Conservation (phyloP, 2,329 filamentous ascomycete genomes). For the Alternaria solani region DNA sequence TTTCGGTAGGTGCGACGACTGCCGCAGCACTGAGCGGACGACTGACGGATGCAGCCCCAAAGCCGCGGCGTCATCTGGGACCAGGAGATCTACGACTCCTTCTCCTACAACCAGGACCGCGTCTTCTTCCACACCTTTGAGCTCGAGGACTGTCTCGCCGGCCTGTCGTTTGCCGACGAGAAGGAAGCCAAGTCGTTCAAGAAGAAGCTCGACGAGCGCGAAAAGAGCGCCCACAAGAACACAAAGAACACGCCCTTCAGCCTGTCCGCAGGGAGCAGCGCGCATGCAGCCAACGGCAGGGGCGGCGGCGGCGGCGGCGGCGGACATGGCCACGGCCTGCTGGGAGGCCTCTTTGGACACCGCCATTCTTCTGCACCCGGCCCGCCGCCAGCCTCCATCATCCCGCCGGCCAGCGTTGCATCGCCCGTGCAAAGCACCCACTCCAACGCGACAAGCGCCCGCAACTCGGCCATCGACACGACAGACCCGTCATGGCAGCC, state of each 20-base stretch:
- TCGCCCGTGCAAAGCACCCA: constrained; percentile 49
- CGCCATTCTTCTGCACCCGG: constrained; percentile 55
- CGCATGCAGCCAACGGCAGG: constrained; percentile 40
- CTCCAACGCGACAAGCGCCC: constrained; percentile 45
- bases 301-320: constrained; percentile 29
- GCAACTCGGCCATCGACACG: constrained; percentile 63
- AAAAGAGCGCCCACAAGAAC: constrained; percentile 93
- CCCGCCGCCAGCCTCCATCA: constrained; percentile 58
- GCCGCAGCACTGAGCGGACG: not conserved
- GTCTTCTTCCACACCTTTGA: constrained; percentile 99
- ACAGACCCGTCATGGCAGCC: constrained; percentile 69
- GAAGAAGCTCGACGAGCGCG: constrained; percentile 95
- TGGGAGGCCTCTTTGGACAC: constrained; percentile 62
- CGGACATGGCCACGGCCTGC: constrained; percentile 56
- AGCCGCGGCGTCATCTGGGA: constrained; percentile 46
- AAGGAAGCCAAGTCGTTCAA: constrained; percentile 97
- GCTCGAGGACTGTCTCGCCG: constrained; percentile 88
- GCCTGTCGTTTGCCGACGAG: constrained; percentile 91
- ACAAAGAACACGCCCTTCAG: constrained; percentile 80
- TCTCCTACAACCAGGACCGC: constrained; percentile 94
- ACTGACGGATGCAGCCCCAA: constrained; percentile 62
- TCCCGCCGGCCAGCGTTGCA: constrained; percentile 54
- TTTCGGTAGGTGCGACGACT: constrained; percentile 72
- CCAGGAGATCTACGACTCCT: constrained; percentile 96
- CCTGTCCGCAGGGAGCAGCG: constrained; percentile 42